Conservation (phyloP, 495 filamentous ascomycete genomes). For the Terfezia claveryi region DNA sequence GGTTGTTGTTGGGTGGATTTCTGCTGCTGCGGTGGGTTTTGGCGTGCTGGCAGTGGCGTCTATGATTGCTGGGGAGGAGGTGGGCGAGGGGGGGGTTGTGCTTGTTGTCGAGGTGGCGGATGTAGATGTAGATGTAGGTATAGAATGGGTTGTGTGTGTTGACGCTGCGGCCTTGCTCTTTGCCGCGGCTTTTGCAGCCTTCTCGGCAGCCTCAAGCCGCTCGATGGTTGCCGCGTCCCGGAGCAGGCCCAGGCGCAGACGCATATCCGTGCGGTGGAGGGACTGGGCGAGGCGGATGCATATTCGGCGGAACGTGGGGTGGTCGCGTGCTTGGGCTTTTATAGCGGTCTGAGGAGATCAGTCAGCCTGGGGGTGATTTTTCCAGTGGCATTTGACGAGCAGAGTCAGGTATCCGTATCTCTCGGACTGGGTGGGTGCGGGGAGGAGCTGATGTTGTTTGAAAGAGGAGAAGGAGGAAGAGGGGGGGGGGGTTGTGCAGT, state of each 20-base stretch:
- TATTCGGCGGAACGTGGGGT: constrained; percentile 61
- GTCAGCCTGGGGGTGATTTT: background rate
- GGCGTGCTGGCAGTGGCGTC: too few species aligned
- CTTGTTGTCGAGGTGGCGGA: too few species aligned
- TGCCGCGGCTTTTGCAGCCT: constrained; percentile 48
- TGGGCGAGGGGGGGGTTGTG: background rate
- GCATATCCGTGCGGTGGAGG: constrained; percentile 88
- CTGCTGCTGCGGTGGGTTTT: too few species aligned
- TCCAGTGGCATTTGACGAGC: background rate
- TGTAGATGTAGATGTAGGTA: too few species aligned
- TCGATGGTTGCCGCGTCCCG: constrained; percentile 52
- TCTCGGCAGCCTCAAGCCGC: constrained; percentile 52
- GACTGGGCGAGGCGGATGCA: constrained; percentile 58
- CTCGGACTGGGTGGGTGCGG: constrained; percentile 6
- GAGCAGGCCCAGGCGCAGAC: constrained; percentile 60
- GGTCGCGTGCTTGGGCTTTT: constrained; percentile 83
- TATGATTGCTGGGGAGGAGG: too few species aligned
- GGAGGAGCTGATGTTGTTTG: constrained; percentile 22
- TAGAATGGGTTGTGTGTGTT: constrained; percentile 9
- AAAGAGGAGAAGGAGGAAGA: constrained; percentile 27
- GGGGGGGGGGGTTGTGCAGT: too few species aligned
- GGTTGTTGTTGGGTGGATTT: constrained; percentile 15
- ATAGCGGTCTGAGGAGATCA: constrained; percentile 50
- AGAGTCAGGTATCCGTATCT: background rate
- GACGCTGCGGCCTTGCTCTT: constrained; percentile 22